Base-by-base conservation (phyloP, 2,329 filamentous ascomycete species). In the Cyclaneusma minus region DNA sequence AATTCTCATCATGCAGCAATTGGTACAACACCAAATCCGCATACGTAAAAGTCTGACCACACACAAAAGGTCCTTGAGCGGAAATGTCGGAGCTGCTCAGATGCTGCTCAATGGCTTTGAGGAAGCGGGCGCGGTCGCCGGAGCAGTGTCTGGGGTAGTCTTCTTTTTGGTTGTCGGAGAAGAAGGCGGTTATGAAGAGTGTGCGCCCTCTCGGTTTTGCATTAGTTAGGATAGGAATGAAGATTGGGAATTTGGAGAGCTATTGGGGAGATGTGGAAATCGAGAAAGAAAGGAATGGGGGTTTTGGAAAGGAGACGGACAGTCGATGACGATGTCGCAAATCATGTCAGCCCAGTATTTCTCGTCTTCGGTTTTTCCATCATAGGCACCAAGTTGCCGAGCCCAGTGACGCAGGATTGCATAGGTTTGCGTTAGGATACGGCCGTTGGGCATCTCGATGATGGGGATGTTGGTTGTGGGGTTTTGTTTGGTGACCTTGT, bases 101-200 rank as follows among this genome's bases (percentile, higher is more conserved):
- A 25, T 43, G 42, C 24, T 52, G 49, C 20, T 54, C 51, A 36
- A 55, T 44, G 7, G 48, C 46, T 28, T 47, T 38, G 13, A 44
- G 30, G 27, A 35, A 43, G 11, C 28, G 22, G 4, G 28, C 25
- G 15, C 40, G 37, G 13, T 34, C 27, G 3, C 29, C 37, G 21
- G 36, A 24, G 24, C 41, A 28, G 24, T 49, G 44, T 24, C 42
- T 34, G 5, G 37, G 36, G 29, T 46, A 49, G 4, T 29, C 31
- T 12, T 35, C 35, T 13, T 43, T 35, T 21, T 40, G 37, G 13
- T 42, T 37, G 3, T 30, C 22, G 7, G 34, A 35, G 31, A 48
- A 42, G 35, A 43, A 47, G 13, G 44, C 43, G 7, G 28, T 15
- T 24, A 45, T 33, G 33, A 47, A 47, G 7, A 45, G 35, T 3